Evolutionary conservation across 495 filamentous ascomycete genomes (phyloP).

Genomic region (Baudoinia panamericana): DNA sequence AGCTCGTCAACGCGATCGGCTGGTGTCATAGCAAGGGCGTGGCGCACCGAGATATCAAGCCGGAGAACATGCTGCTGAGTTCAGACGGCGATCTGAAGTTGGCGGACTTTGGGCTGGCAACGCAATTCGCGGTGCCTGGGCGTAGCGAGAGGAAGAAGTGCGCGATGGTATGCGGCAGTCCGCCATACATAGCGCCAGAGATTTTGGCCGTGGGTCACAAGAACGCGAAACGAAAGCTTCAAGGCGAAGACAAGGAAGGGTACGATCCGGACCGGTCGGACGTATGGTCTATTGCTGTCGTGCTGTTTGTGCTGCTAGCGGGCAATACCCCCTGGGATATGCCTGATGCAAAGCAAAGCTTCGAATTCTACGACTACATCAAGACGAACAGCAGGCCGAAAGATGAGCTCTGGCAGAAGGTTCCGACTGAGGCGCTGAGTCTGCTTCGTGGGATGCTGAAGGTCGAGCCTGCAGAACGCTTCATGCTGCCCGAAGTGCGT

Average conservation of each 20-base stretch:
- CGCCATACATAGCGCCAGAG: slow-evolving; percentile 94
- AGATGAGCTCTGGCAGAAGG: slow-evolving; percentile 73
- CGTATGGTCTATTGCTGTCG: slow-evolving; percentile 95
- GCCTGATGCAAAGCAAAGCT: slow-evolving; percentile 45
- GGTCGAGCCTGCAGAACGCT: slow-evolving; percentile 60
- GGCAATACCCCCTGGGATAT: slow-evolving; percentile 98
- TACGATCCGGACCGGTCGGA: slow-evolving; percentile 79
- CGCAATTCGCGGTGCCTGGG: slow-evolving; percentile 63
- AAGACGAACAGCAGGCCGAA: slow-evolving; percentile 56
- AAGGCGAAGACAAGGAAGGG: slow-evolving; percentile 42
- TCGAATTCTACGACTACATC: slow-evolving; percentile 58
- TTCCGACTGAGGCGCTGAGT: slow-evolving; percentile 68
- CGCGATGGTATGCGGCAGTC: slow-evolving; percentile 84
- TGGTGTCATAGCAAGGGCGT: slow-evolving; percentile 69
- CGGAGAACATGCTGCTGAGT: slow-evolving; percentile 39
- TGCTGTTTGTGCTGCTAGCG: slow-evolving; percentile 86
- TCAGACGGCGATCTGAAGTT: slow-evolving; percentile 81
- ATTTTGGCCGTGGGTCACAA: slow-evolving; percentile 35
- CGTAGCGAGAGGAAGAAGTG: slow-evolving; percentile 67
- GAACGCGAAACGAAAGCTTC: slow-evolving; percentile 27
- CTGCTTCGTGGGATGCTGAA: slow-evolving; percentile 89
- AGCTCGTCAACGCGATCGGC: slow-evolving; percentile 76
- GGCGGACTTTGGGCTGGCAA: slow-evolving; percentile 91
- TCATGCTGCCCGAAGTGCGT: slow-evolving; percentile 74
- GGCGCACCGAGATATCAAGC: slow-evolving; percentile 36